Base-by-base conservation (phyloP, 2,329 filamentous ascomycete species). In the Chaetomium sp. region DNA sequence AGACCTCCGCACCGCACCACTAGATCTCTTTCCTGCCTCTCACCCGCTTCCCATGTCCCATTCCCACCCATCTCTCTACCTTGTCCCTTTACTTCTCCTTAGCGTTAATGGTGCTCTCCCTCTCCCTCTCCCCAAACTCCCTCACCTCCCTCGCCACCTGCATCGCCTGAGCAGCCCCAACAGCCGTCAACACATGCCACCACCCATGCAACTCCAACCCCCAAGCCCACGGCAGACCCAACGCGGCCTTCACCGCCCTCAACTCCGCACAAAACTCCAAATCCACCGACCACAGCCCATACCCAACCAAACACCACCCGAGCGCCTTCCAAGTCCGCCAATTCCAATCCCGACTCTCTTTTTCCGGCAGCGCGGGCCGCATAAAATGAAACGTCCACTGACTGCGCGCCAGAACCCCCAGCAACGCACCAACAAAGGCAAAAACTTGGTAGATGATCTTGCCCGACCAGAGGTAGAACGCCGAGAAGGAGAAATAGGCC, bases 151-250 rank as follows among this genome's bases (percentile, higher is more conserved):
- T 64, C 10, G 67, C 63, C 33, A 70, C 55, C 54, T 69, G 59
- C 66, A 75, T 75, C 44, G 71, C 72, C 47, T 65, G 64, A 32
- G 73, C 74, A 4, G 80, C 79, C 0, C 79, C 76, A 19, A 80
- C 69, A 0, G 79, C 82, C 0, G 81, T 85, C 33, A 83, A 68
- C 12, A 85, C 68, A 61, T 85, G 82, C 82, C 82, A 85, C 82
- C 81, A 85, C 1, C 80, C 82, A 62, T 85, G 82, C 11, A 84
- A 63, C 67, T 85, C 82, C 4, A 85, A 65, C 0, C 80, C 37
- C 66, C 79, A 81, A 1, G 75, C 77, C 74, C 72, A 80, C 0
- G 81, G 81, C 44, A 82, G 65, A 0, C 81, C 81, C 2, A 84
- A 60, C 0, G 52, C 60, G 6, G 69, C 67, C 49, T 79, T 75